Conservation (phyloP, 2,329 filamentous ascomycete genomes). For the Fusarium annulatum region DNA sequence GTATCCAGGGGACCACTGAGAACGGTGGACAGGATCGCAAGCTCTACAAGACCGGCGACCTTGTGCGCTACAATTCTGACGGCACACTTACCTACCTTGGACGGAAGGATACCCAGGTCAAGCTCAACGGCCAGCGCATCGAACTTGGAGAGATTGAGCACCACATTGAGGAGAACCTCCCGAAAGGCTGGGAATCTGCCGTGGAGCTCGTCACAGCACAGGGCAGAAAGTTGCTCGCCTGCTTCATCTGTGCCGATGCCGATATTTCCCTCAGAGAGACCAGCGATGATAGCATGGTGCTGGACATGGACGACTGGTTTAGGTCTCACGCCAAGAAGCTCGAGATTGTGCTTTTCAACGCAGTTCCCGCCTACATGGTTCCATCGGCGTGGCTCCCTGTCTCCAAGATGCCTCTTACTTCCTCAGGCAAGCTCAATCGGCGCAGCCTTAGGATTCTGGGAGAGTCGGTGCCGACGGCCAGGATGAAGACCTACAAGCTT, state of each 20-base stretch:
- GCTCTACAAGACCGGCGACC: slow-evolving; percentile 61
- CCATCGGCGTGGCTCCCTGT: slow-evolving; percentile 56
- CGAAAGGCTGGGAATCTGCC: slow-evolving; percentile 20
- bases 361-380: slow-evolving; percentile 53
- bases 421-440: slow-evolving; percentile 58
- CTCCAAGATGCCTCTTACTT: slow-evolving; percentile 53
- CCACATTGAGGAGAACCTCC: slow-evolving; percentile 47
- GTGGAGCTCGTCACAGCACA: slow-evolving; percentile 32
- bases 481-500: slow-evolving; percentile 26
- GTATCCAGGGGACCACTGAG: not conserved
- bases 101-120: slow-evolving; percentile 68
- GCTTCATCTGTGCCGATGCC: slow-evolving; percentile 28
- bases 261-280: slow-evolving; percentile 1
- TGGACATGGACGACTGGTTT: slow-evolving; percentile 1
- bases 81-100: slow-evolving; percentile 59
- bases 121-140: slow-evolving; percentile 67
- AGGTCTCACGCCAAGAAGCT: slow-evolving; percentile 9
- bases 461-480: not conserved
- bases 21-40: not conserved
- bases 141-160: slow-evolving; percentile 61
- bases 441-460: slow-evolving; percentile 47
- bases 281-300: not conserved
- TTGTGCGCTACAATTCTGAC: slow-evolving; percentile 56
- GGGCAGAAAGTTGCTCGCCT: slow-evolving; percentile 32
- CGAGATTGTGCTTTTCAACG: not conserved